Conservation (phyloP, 805 yeast genomes). For the Starmera amethionina region DNA sequence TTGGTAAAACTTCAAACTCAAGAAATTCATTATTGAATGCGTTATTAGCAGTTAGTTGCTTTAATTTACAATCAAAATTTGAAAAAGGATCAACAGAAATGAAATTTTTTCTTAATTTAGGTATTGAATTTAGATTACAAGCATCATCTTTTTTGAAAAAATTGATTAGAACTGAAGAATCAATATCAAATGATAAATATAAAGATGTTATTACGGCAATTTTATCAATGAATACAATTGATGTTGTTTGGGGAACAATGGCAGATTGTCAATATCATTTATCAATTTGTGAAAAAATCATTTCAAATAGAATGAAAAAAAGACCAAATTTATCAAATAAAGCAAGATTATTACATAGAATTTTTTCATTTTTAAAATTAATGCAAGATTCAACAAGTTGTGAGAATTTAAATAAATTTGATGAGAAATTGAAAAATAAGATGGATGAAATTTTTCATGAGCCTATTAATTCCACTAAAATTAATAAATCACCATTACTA, state of each 20-base stretch:
- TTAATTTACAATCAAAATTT: conserved; percentile 66
- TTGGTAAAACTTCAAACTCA: conserved; percentile 68
- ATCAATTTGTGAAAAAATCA: conserved; percentile 66
- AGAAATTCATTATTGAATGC: conserved; percentile 74
- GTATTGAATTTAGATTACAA: conserved; percentile 64
- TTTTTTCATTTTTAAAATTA: conserved; percentile 63
- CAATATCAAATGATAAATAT: conserved; percentile 50
- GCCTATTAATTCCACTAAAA: neutral
- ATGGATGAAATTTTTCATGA: neutral
- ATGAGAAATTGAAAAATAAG: neutral
- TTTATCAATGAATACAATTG: conserved; percentile 79
- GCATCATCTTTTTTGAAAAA: conserved; percentile 59
- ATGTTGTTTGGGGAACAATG: conserved; percentile 87
- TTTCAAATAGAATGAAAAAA: conserved; percentile 54
- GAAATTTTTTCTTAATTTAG: conserved; percentile 62
- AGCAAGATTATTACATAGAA: conserved; percentile 69
- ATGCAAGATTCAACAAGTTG: conserved; percentile 56
- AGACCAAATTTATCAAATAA: conserved; percentile 63
- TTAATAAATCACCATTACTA: neutral
- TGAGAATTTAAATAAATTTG: conserved; percentile 6
- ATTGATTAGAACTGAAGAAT: conserved; percentile 41
- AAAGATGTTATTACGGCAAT: conserved; percentile 79
- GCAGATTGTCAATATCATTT: conserved; percentile 72
- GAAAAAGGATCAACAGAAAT: conserved; percentile 56
- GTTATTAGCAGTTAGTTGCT: conserved; percentile 71